Evolutionary conservation across 345 rosid genomes (phyloP), one percentile per base, ranked within the genome.

Genomic region (Boechera retrofracta): DNA sequence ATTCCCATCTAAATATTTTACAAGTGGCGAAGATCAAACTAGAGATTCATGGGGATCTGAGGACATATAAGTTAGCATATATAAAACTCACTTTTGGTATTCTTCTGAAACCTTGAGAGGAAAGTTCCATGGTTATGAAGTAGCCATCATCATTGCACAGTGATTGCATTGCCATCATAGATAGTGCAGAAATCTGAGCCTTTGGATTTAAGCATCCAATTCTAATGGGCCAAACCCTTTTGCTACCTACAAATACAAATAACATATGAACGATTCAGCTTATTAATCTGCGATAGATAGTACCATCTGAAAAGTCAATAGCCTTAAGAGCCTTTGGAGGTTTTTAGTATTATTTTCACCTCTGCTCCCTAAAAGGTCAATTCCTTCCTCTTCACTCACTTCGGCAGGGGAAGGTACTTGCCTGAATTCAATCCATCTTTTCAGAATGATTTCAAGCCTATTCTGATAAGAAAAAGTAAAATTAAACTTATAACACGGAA

Each of bases 361-460:
- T 69, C 83, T 85, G 64, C 73, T 85, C 71, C 86, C 79, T n/a
- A 87, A 77, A 64, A 91, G 83, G 79, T 82, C 80, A 32, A 91
- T 73, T 62, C 90, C 97, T 79, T 91, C 97, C 76, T 76, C 81
- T 81, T 84, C 80, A 38, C 96, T 88, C 70, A 87, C 97, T 82
- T 87, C 86, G 21, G 91, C 88, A 33, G 92, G 97, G 21, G 91
- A 82, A 77, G 91, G 96, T 28, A 91, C 87, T 52, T 49, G 73
- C 7, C 94, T 65, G 0, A 31, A 74, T 41, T 84, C 80, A 64
- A 88, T 87, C 98, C 98, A 93, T 71, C 81, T 81, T 69, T 87
- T 83, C 13, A 91, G 82, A 60, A 93, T 89, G 7, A 87, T 91
- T 83, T 87, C 91, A 71, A 93, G 89, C 83, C 97, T 91, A 70